Evolutionary conservation across 352 stramenopile genomes (phyloP).

Genomic region (Phytopythium aichiense): DNA sequence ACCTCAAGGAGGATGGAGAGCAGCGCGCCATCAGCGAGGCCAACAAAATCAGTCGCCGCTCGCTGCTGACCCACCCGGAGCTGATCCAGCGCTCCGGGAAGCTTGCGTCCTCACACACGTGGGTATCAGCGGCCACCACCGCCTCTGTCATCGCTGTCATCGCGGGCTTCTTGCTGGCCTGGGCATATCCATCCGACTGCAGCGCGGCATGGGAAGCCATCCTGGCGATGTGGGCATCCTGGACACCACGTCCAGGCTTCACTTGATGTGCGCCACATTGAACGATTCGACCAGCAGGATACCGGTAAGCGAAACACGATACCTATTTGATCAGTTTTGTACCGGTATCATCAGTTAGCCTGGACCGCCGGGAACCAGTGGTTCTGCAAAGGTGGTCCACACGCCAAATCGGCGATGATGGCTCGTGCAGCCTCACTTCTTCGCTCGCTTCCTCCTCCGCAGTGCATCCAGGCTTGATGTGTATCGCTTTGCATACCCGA

Average conservation of each 20-base stretch:
- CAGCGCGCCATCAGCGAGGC: slow-evolving; percentile 10
- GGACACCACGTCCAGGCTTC: neutral
- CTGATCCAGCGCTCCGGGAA: neutral
- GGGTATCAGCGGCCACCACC: neutral
- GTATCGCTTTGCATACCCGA: neutral
- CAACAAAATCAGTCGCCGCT: slow-evolving; percentile 19
- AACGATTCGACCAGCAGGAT: neutral
- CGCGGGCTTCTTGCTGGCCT: neutral
- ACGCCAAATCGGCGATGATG: too few species aligned
- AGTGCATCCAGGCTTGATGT: too few species aligned
- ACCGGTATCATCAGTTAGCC: too few species aligned
- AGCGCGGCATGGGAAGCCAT: neutral
- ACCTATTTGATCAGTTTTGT: too few species aligned
- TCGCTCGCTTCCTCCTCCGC: neutral
- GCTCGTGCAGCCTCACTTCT: neutral
- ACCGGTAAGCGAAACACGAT: too few species aligned
- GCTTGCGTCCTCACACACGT: neutral
- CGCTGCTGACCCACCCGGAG: slow-evolving; percentile 15
- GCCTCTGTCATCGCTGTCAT: neutral
- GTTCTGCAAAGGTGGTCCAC: too few species aligned
- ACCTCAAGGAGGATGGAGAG: slow-evolving; percentile 35
- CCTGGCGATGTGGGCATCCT: neutral
- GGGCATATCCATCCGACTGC: neutral
- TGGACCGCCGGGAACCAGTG: too few species aligned
- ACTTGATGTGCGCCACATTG: neutral